Evolutionary conservation across 371 early-diverging fungal genomes (phyloP), one percentile per base, ranked within the genome.

Genomic region (Saksenaea vasiformis): DNA sequence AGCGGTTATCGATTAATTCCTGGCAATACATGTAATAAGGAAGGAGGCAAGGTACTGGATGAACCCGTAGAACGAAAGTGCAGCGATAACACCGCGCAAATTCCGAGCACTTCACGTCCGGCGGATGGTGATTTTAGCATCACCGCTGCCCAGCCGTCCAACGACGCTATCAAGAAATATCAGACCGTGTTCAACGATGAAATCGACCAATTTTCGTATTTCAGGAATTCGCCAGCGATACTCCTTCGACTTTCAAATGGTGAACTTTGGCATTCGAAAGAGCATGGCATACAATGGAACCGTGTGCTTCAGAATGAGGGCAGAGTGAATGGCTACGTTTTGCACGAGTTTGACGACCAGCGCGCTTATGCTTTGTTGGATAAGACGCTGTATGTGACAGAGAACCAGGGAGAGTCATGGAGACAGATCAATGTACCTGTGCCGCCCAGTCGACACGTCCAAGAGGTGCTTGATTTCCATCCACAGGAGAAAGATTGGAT

Each of bases 1-100:
- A 91, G 93, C 3, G 97, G 97, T 1, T 97, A 93, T 69, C 91
- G 95, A 24, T 86, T 89, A 64, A 89, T 96, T 43, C 90, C 94
- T 7, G 94, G 93, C 53, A 88, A 93, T 71, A 85, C 82, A 0
- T 95, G 93, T 76, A 56, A 80, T 62, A 58, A 80, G 58, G 71
- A 73, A 61, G 73, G 74, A 31, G 87, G 83, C 4, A 65, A 76
- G 10, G 75, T 79, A 36, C 67, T 89, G 62, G 92, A 90, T 67
- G 84, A 82, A 28, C 86, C 92, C 8, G 78, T 85, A 3, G 80
- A 83, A 15, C 86, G 85, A 57, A 71, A 68, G 9, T 94, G 94
- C 55, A 72, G 86, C 5, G 81, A 80, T 1, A 83, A 78, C 36
- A 64, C 55, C 5, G 68, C 35, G 3, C 24, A 41, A 44, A n/a